Evolutionary conservation across 1,284 basidiomycete genomes (phyloP).

Genomic region (Ustilago hordei): DNA sequence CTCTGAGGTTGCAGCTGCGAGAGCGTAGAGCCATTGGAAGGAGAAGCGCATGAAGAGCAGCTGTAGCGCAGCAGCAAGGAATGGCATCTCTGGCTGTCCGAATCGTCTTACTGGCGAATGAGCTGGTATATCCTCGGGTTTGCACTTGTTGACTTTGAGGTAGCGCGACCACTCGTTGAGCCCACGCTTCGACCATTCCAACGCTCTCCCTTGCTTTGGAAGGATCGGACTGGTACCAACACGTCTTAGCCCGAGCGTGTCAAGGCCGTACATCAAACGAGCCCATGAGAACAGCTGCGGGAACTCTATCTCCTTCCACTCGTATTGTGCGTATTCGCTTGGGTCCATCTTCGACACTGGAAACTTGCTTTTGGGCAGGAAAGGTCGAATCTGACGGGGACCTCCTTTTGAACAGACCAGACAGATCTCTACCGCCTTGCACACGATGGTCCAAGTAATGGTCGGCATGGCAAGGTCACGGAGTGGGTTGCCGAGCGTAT

Average conservation of each 20-base stretch:
- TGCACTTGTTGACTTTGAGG: conserved; percentile 23
- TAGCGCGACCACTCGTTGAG: conserved; percentile 37
- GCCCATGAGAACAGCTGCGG: conserved; percentile 14
- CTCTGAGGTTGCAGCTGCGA: conserved; percentile 24
- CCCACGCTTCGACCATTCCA: conserved; percentile 35
- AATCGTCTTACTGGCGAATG: conserved; percentile 40
- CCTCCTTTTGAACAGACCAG: conserved; percentile 28
- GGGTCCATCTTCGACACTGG: conserved; percentile 19
- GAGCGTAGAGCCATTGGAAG: conserved; percentile 28
- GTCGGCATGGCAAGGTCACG: conserved; percentile 35
- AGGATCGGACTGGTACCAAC: conserved; percentile 27
- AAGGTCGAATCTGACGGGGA: conserved; percentile 34
- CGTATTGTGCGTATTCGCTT: conserved; percentile 21
- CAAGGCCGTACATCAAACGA: conserved; percentile 28
- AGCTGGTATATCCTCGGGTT: conserved; percentile 20
- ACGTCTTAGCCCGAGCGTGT: conserved; percentile 24
- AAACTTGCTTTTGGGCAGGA: conserved; percentile 2
- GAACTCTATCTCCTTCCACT: conserved; percentile 34
- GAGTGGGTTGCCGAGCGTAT: conserved; percentile 39
- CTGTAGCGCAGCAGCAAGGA: conserved; percentile 16
- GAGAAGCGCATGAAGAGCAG: conserved; percentile 10
- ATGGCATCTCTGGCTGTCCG: conserved; percentile 38
- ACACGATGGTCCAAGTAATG: conserved; percentile 34
- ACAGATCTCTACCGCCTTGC: conserved; percentile 40
- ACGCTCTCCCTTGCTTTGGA: conserved; percentile 27